Base-by-base conservation (phyloP, 192 early-diverging fungal genomes). In the Cetraspora pellucida region DNA sequence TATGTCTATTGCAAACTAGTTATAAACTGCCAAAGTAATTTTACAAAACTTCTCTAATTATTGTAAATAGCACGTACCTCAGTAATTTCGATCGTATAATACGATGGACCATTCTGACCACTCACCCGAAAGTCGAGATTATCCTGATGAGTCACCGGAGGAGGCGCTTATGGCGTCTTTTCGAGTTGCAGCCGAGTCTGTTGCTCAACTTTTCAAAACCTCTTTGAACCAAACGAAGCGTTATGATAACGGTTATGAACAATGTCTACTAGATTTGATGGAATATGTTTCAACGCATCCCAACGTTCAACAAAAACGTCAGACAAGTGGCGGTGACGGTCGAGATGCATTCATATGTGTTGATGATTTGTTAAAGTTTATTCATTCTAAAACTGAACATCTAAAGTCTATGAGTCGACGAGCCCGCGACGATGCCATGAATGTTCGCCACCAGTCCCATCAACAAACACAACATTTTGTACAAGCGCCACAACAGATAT, bases 161-260 rank as follows among this genome's bases (percentile, higher is more conserved):
- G 79, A 57, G 23, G 43, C 47, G 72, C 37, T 50, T 16, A 47
- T 72, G 50, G 60, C 78, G 17, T 65, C 78, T 19, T 80, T 81
- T 19, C 16, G 66, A n/a, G 31, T 46, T 16, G 74, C 74, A 16
- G 74, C 74, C 6, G 47, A 61, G 5, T 45, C 74, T 37, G 74
- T 75, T 31, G 27, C 63, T 23, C 49, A 75, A 31, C 60, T 75
- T 10, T 75, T 65, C 49, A 63, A 45, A 61, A 65, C 21, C 23
- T 37, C 49, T 21, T 43, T 37, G 23, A 46, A 65, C n/a, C 74
- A 75, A 45, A 37, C 31, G 11, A 52, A 63, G 44, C 25, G 25
- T 21, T 60, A 61, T 61, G 16, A 75, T n/a, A 65, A 16, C 28
- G 74, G 74, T 28, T 75, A 75, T 75, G 55, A 75, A 75, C 47